Base-by-base conservation (phyloP, 805 yeast genomes). In the Clavispora asparagi region DNA sequence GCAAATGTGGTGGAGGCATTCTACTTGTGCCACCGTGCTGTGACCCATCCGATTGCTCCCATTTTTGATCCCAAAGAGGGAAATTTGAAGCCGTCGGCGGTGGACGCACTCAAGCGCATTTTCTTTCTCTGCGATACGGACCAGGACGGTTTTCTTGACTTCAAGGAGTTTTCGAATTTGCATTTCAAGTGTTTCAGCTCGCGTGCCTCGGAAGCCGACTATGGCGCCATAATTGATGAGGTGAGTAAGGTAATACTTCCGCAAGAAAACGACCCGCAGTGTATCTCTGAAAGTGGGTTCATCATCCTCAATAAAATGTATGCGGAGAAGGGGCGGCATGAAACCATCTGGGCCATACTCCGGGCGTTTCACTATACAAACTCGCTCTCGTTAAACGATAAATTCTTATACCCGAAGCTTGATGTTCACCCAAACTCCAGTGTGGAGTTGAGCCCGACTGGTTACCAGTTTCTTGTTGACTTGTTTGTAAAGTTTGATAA, bases 311-410 rank as follows among this genome's bases (percentile, higher is more conserved):
- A 88, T 64, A 86, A 84, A 58, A 65, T 87, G 25, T 94, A 86
- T 62, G 95, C 95, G 1, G 95, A 89, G 54, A 79, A 80, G 32
- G 99, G 99, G 0, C 72, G 98, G 29, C 98, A 94, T 62, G 99
- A 94, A 61, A 94, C 98, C 0, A 85, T 89, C 0, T 94, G 99
- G 99, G 96, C 96, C 0, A 88, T 94, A 17, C 62, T 94, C 25
- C 65, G 99, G 43, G 78, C 90, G 0, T 94, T 87, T 63, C 87
- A 88, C 59, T 94, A 94, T 59, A 92, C 98, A 0, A 94, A 94
- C 59, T 90, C 97, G 0, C 70, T 94, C 6, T 88, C 97, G 0
- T 73, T 94, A 27, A 83, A 82, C 53, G 96, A 89, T 51, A 79
- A 80, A 47, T 81, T 89, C 41, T 64, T 94, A n/a, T 80, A 77